Evolutionary conservation across 2,329 filamentous ascomycete genomes (phyloP).

Genomic region (Aspergillus quadricinctus): DNA sequence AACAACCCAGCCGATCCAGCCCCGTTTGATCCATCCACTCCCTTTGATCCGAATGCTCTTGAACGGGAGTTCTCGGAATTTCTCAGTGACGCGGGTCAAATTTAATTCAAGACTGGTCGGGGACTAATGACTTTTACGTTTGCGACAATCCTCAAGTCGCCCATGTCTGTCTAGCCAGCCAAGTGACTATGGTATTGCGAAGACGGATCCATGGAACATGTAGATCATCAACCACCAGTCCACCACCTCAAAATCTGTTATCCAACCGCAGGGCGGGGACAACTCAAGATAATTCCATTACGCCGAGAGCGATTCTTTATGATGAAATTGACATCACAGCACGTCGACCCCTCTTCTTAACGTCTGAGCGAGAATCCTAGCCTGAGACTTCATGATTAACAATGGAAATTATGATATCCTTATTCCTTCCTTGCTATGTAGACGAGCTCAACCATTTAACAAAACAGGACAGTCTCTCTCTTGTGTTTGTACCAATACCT

Average conservation of each 20-base stretch:
- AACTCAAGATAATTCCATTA: neutral
- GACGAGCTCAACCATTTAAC: neutral
- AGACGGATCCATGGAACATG: neutral
- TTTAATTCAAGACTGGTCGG: neutral
- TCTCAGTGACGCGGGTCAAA: neutral
- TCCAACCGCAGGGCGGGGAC: neutral
- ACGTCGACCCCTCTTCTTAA: neutral
- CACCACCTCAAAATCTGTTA: neutral
- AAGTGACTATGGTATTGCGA: neutral
- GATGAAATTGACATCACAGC: constrained; percentile 5
- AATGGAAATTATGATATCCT: neutral
- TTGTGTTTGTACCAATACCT: neutral
- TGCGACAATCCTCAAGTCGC: neutral
- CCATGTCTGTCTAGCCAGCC: neutral
- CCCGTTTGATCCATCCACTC: neutral
- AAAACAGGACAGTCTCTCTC: neutral
- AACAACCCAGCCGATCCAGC: constrained; percentile 44
- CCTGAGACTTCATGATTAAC: neutral
- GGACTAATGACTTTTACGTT: too few relatives aligned
- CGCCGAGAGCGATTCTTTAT: neutral
- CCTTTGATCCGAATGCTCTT: neutral
- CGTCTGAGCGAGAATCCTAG: neutral
- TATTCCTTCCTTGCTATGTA: neutral
- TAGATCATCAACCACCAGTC: neutral
- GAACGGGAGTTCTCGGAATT: neutral